Percentiles rank a stretch among this genome's conserved stretches.
These are phyloP conservation scores for Coemansia brasiliensis DNA, from an alignment of 192 early-diverging fungal genomes.

Conservation along the genomic window DNA sequence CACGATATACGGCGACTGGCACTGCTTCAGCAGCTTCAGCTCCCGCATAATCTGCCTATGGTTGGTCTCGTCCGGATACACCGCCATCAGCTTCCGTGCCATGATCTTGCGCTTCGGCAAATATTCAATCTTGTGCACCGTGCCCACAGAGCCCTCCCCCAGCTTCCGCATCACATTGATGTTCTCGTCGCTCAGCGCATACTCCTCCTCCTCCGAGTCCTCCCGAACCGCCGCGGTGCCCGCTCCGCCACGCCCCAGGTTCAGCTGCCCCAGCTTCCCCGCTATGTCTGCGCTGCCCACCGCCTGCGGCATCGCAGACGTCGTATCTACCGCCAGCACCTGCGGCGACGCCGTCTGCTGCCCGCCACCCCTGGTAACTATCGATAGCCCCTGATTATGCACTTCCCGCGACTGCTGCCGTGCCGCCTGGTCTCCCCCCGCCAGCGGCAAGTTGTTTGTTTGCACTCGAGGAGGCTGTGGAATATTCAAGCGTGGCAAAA, in stretches of 20 bases:
- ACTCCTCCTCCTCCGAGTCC: slow-evolving; percentile 51
- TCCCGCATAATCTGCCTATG: slow-evolving; percentile 89
- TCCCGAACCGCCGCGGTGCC: slow-evolving; percentile 4
- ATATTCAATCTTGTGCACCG: slow-evolving; percentile 86
- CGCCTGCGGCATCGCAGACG: slow-evolving; percentile 14
- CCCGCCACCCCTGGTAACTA: background rate
- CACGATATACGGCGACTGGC: slow-evolving; percentile 91
- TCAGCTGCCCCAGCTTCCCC: slow-evolving; percentile 31
- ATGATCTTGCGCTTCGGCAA: slow-evolving; percentile 73
- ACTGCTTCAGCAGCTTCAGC: slow-evolving; percentile 83
- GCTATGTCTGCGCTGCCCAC: slow-evolving; percentile 5
- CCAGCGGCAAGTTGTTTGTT: slow-evolving; percentile 24
- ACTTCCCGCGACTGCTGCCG: slow-evolving; percentile 50
- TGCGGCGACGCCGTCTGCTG: background rate
- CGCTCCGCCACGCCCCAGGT: slow-evolving; percentile 5
- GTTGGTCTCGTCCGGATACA: slow-evolving; percentile 65
- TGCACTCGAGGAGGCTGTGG: slow-evolving; percentile 27
- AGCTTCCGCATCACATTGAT: slow-evolving; percentile 74
- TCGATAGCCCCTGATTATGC: slow-evolving; percentile 32
- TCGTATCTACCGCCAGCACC: background rate
- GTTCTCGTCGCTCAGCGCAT: slow-evolving; percentile 60
- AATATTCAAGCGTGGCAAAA: slow-evolving; percentile 27
- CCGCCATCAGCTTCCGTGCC: slow-evolving; percentile 85
- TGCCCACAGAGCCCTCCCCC: slow-evolving; percentile 92
- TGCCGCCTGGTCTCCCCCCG: slow-evolving; percentile 37